These are phyloP conservation scores for Blastocystis sp. DNA, from an alignment of 352 stramenopile genomes.

Conservation along the genomic window DNA sequence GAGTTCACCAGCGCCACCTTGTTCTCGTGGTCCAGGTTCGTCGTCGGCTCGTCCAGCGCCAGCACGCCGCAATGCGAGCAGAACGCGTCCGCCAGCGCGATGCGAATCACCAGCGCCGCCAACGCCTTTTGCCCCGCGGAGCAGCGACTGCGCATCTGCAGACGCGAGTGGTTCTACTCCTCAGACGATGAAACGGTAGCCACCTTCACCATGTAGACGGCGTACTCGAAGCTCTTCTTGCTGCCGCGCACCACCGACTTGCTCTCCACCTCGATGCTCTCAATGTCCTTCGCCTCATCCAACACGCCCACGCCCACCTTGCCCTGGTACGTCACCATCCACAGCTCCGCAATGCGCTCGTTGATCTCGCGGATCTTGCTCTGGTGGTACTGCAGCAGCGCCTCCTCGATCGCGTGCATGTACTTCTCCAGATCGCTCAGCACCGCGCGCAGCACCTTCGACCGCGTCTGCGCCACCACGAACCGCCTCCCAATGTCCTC, in stretches of 20 bases:
- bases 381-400: conserved; percentile 91
- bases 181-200: not conserved
- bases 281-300: conserved; percentile 83
- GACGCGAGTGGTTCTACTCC: conserved; percentile 74
- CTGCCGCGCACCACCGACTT: conserved; percentile 82
- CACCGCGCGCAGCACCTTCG: conserved; percentile 89
- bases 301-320: conserved; percentile 71
- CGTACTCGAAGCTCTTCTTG: conserved; percentile 76
- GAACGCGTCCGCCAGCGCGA: conserved; percentile 96
- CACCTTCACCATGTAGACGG: conserved; percentile 66
- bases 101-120: conserved; percentile 91
- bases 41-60: conserved; percentile 96
- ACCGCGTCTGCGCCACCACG: conserved; percentile 87
- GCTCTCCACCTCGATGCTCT: conserved; percentile 90
- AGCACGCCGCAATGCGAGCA: conserved; percentile 96
- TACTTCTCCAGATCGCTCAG: conserved; percentile 94
- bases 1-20: conserved; percentile 83
- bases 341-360: conserved; percentile 94
- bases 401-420: conserved; percentile 86
- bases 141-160: conserved; percentile 98
- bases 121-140: conserved; percentile 94
- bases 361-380: conserved; percentile 99
- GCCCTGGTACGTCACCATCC: conserved; percentile 96
- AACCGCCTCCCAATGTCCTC: conserved; percentile 88
- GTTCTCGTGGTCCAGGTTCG: conserved; percentile 92